Evolutionary conservation across 257 asterid genomes (phyloP).

Genomic region (Jasminum sambac): DNA sequence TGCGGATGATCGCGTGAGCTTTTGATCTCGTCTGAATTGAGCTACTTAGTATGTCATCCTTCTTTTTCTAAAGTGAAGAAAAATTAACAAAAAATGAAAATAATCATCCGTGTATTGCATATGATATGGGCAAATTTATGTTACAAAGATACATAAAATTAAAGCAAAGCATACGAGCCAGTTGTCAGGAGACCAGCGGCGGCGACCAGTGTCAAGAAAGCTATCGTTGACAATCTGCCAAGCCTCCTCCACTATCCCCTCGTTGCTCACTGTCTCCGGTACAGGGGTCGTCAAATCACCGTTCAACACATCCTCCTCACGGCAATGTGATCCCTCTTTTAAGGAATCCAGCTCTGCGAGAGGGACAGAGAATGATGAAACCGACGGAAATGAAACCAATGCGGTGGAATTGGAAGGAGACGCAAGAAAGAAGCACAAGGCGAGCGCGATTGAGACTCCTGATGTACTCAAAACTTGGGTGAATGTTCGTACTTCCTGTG

Average conservation of each 20-base stretch:
- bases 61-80: constrained; percentile 60
- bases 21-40: constrained; percentile 70
- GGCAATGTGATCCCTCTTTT: constrained; percentile 49
- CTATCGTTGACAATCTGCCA: constrained; percentile 93
- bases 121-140: neutral
- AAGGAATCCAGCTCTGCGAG: constrained; percentile 20
- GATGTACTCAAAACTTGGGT: constrained; percentile 37
- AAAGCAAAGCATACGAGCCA: constrained; percentile 64
- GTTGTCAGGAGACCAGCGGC: constrained; percentile 73
- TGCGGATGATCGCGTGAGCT: constrained; percentile 80
- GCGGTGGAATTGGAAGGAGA: constrained; percentile 45
- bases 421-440: constrained; percentile 56
- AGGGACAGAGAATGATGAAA: constrained; percentile 13
- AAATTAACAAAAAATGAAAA: neutral
- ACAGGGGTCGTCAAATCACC: constrained; percentile 24
- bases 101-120: constrained; percentile 4
- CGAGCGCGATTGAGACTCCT: constrained; percentile 56
- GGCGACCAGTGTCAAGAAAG: constrained; percentile 64
- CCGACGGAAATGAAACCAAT: constrained; percentile 22
- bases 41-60: constrained; percentile 62
- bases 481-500: constrained; percentile 22
- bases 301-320: constrained; percentile 44
- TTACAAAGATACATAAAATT: neutral
- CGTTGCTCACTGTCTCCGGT: constrained; percentile 53
- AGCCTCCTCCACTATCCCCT: constrained; percentile 84